Evolutionary conservation across 495 filamentous ascomycete genomes (phyloP).

Genomic region (Recurvomyces mirabilis): DNA sequence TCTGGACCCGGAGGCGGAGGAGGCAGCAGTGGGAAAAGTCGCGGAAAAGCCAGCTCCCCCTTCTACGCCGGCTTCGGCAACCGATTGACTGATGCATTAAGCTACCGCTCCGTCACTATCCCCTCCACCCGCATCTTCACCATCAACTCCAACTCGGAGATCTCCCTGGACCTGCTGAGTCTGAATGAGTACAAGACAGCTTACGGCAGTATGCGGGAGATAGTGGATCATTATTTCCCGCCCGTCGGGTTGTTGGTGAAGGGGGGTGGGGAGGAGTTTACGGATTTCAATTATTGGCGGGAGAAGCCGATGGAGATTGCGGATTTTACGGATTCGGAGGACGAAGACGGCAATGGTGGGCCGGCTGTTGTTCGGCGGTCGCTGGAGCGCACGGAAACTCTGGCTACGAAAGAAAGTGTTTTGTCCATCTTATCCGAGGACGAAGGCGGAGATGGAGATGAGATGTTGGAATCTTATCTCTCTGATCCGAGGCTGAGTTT

Average conservation of each 20-base stretch:
- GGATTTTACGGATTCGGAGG: conserved; percentile 31
- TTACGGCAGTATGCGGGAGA: conserved; percentile 91
- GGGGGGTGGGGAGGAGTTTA: conserved; percentile 32
- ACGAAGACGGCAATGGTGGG: conserved; percentile 35
- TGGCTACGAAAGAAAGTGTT: conserved; percentile 32
- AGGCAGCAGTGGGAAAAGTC: background rate
- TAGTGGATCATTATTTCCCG: conserved; percentile 96
- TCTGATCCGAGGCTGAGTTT: conserved; percentile 5
- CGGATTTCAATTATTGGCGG: conserved; percentile 37
- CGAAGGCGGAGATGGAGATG: conserved; percentile 17
- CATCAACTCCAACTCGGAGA: conserved; percentile 96
- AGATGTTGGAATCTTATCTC: conserved; percentile 12
- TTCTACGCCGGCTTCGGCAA: conserved; percentile 99
- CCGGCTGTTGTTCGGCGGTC: conserved; percentile 31
- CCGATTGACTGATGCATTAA: conserved; percentile 87
- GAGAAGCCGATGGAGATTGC: conserved; percentile 28
- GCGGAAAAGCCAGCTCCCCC: conserved; percentile 51
- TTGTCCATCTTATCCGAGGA: conserved; percentile 29
- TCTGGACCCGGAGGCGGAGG: background rate
- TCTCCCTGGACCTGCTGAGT: conserved; percentile 79
- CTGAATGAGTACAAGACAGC: conserved; percentile 93
- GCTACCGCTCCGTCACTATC: conserved; percentile 91
- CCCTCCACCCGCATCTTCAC: conserved; percentile 91
- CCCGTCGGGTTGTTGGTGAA: conserved; percentile 30
- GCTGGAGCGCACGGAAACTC: conserved; percentile 32